phyloP scores from a whole-genome alignment of 1,284 basidiomycete species.

The Pulveroboletus sp. region DNA sequence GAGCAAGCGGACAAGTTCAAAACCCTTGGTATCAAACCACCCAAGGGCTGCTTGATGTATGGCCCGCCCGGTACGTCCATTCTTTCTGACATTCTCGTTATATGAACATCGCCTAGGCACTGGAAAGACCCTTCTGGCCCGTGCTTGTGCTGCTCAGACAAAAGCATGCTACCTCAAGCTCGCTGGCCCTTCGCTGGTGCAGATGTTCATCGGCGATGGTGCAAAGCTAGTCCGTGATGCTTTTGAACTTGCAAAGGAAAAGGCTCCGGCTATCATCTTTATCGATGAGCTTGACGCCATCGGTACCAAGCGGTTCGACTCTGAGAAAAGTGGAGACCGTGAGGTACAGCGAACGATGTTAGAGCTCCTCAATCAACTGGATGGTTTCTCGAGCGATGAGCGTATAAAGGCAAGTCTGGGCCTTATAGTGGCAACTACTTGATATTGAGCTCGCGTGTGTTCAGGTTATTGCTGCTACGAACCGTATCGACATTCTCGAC shows the following conservation, averaged over 20 bases:
- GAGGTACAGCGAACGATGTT: constrained; percentile 99
- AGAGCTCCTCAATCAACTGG: constrained; percentile 96
- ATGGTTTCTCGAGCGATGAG: constrained; percentile 95
- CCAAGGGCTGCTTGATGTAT: constrained; percentile 95
- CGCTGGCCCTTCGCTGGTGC: constrained; percentile 96
- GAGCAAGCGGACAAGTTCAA: constrained; percentile 97
- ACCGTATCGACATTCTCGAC: constrained; percentile 98
- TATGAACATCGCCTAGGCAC: constrained; percentile 50
- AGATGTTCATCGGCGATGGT: constrained; percentile 99
- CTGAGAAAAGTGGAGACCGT: constrained; percentile 97
- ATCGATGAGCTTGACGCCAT: constrained; percentile 98
- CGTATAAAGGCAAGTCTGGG: constrained; percentile 79
- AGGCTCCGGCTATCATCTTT: constrained; percentile 99
- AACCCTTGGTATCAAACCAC: constrained; percentile 94
- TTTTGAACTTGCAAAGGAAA: constrained; percentile 95
- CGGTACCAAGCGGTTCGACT: constrained; percentile 96
- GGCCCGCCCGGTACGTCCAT: constrained; percentile 79
- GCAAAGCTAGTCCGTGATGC: constrained; percentile 96
- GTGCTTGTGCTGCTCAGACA: constrained; percentile 96
- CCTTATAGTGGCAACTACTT: not conserved
- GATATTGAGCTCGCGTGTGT: constrained; percentile 8
- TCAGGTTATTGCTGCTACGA: constrained; percentile 98
- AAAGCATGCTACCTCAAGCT: constrained; percentile 98
- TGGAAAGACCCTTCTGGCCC: constrained; percentile 95
- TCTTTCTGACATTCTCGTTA: not conserved